Evolutionary conservation across 2,329 filamentous ascomycete genomes (phyloP).

Genomic region (Tetracladium maxilliforme): DNA sequence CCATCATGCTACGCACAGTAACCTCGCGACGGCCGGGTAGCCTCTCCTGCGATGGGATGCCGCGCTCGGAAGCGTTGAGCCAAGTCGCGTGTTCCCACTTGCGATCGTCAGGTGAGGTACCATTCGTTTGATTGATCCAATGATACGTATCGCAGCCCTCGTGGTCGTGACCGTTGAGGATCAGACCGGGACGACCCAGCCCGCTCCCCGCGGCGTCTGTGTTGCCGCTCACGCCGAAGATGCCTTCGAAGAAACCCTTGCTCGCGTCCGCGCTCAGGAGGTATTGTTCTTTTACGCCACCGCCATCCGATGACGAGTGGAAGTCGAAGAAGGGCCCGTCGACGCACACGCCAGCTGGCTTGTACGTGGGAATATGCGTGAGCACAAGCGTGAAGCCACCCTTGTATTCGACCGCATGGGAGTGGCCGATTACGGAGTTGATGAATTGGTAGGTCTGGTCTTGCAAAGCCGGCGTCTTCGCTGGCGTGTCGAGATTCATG

Average conservation of each 20-base stretch:
- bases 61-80: constrained; percentile 19
- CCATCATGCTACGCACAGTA: constrained; percentile 97
- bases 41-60: constrained; percentile 23
- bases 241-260: constrained; percentile 64
- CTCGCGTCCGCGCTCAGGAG: constrained; percentile 64
- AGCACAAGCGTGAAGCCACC: constrained; percentile 70
- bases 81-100: too few species aligned
- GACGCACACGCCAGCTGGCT: constrained; percentile 65
- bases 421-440: constrained; percentile 49
- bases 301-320: constrained; percentile 26
- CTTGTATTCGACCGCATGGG: constrained; percentile 41
- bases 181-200: constrained; percentile 55
- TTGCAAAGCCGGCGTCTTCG: constrained; percentile 50
- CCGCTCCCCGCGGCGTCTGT: constrained; percentile 41
- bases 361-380: constrained; percentile 86
- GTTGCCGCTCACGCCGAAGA: constrained; percentile 64
- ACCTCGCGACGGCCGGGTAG: constrained; percentile 66
- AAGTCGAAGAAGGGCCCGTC: constrained; percentile 77
- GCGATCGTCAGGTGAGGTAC: constrained; percentile 21
- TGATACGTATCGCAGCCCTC: constrained; percentile 86
- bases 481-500: constrained; percentile 85
- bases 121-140: constrained; percentile 57
- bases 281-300: constrained; percentile 78
- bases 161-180: constrained; percentile 91
- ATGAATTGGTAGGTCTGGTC: constrained; percentile 65